Evolutionary conservation across 2,329 filamentous ascomycete genomes (phyloP), one percentile per base, ranked within the genome.

Genomic region (Monosporascus sp.): DNA sequence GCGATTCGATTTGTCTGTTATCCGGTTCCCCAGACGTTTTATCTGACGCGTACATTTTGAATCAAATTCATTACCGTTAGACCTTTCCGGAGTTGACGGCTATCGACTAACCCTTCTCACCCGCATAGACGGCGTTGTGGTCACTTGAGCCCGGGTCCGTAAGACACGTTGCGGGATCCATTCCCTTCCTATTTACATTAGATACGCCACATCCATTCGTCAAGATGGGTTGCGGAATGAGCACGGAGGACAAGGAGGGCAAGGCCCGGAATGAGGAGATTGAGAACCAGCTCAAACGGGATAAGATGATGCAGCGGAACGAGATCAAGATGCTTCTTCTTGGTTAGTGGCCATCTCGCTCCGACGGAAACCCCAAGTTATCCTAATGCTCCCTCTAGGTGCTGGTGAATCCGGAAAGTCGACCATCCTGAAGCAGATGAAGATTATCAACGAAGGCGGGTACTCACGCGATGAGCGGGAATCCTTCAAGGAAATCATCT

Each of bases 181-280:
- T 51, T 43, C 6, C 31, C 41, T 24, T 22, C 50, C 52, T 56
- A 57, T 49, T 54, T 34, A 50, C 37, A 50, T 56, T 41, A 54
- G 52, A 20, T 51, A 52, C 44, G 37, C 51, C 45, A 17, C 4
- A 34, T 34, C 31, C 56, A 64, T 57, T 73, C 76, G 79, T 72
- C 87, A 91, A 81, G 69, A 99, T 99, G 94, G 94, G 94, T 86
- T 99, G 94, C 76, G 93, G 93, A 78, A 96, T 97, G 91, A 97
- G 93, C 75, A 96, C 94, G 71, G 94, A 97, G 81, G 94, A 97
- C 80, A 97, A 97, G 88, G 94, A 97, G 91, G 93, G 94, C 79
- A 97, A 97, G 90, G 90, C 91, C 81, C 88, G 94, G 67, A 97
- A 99, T 74, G 94, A 99, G 83, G 93, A 97, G 85, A 99, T 99